These are phyloP conservation scores for Exophiala xenobiotica DNA, from an alignment of 2,329 filamentous ascomycete genomes.

Conservation along the genomic window DNA sequence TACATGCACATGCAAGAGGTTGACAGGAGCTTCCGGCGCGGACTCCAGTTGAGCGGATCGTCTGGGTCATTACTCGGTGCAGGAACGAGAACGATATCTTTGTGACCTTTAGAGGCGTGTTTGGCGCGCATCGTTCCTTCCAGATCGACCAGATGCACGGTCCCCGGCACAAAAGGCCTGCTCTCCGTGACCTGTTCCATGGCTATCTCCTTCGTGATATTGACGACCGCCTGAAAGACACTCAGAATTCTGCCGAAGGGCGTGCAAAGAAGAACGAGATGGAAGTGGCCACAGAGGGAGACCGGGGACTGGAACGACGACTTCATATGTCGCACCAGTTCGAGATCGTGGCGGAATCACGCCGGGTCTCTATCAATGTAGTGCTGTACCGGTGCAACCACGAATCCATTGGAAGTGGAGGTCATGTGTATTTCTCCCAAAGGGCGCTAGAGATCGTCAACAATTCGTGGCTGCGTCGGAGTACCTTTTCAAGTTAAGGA, in stretches of 20 bases:
- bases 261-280: no score
- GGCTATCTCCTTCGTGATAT: neutral
- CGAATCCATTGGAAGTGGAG: neutral
- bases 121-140: constrained; percentile 24
- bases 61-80: constrained; percentile 39
- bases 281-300: no score
- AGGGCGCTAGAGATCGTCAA: no score
- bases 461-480: no score
- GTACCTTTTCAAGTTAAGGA: no score
- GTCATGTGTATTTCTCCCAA: no score
- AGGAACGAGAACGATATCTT: constrained; percentile 36
- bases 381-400: neutral
- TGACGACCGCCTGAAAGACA: no score
- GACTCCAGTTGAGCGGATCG: constrained; percentile 40
- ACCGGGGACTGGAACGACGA: no score
- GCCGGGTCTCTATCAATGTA: neutral
- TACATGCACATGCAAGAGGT: constrained; percentile 38
- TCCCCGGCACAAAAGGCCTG: constrained; percentile 32
- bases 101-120: constrained; percentile 19
- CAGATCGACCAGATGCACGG: constrained; percentile 37
- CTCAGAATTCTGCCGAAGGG: no score
- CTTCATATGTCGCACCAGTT: no score
- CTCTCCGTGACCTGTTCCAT: neutral
- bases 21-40: constrained; percentile 35
- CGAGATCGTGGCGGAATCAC: neutral